Evolutionary conservation across 805 yeast genomes (phyloP).

Genomic region (Nakazawaea anatomiae): DNA sequence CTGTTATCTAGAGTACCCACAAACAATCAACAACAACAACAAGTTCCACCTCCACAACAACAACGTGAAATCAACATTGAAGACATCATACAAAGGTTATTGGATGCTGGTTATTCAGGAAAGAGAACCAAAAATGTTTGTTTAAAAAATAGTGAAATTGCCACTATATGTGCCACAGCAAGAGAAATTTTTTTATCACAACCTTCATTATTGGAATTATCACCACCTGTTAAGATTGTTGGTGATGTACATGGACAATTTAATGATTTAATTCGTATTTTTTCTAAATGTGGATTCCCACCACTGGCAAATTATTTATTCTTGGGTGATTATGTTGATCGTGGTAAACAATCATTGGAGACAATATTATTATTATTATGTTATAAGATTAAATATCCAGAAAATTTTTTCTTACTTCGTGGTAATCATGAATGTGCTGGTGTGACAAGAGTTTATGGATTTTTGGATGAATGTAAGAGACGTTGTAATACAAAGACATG

Average conservation of each 20-base stretch:
- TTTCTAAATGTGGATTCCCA: slow-evolving; percentile 96
- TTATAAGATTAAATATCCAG: slow-evolving; percentile 95
- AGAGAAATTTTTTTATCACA: slow-evolving; percentile 86
- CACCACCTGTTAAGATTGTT: slow-evolving; percentile 81
- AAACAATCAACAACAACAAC: neutral
- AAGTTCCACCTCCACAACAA: neutral
- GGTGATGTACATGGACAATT: slow-evolving; percentile 98
- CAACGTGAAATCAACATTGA: slow-evolving; percentile 52
- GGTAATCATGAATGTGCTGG: slow-evolving; percentile 98
- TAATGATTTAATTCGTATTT: slow-evolving; percentile 82
- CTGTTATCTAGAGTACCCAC: slow-evolving; percentile 6
- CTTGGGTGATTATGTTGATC: slow-evolving; percentile 94
- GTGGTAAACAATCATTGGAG: slow-evolving; percentile 95
- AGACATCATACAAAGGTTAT: slow-evolving; percentile 80
- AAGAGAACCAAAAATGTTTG: slow-evolving; percentile 88
- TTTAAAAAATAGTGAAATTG: slow-evolving; percentile 84
- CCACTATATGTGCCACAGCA: slow-evolving; percentile 78
- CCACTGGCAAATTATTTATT: slow-evolving; percentile 90
- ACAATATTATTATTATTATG: slow-evolving; percentile 83
- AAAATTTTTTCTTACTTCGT: slow-evolving; percentile 84
- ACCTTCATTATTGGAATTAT: slow-evolving; percentile 82
- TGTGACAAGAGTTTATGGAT: slow-evolving; percentile 94
- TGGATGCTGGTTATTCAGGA: slow-evolving; percentile 96
- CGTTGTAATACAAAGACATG: slow-evolving; percentile 88
- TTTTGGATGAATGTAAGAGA: slow-evolving; percentile 96